These are phyloP conservation scores for Klebsormidium nitens DNA, from an alignment of 139 green algal genomes.

Conservation along the genomic window DNA sequence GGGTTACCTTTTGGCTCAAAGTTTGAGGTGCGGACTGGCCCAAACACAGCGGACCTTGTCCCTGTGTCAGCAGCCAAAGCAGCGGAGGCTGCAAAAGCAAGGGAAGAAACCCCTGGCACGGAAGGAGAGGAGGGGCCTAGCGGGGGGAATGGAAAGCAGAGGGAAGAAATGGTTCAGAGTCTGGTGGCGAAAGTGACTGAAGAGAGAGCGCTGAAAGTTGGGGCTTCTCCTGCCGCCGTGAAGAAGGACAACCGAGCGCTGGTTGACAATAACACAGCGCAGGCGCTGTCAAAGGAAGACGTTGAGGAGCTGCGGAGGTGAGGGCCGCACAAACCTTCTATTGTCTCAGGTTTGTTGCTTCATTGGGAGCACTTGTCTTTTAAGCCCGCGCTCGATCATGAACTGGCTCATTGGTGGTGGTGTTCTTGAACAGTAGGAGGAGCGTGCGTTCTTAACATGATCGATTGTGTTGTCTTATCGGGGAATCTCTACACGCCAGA, in stretches of 20 bases:
- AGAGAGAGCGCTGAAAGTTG: not conserved
- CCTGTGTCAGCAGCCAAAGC: not conserved
- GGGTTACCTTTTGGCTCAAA: constrained; percentile 16
- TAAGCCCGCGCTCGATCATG: no score
- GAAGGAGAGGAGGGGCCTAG: no score
- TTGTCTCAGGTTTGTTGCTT: no score
- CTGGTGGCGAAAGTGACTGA: not conserved
- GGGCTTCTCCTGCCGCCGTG: not conserved
- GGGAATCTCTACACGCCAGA: no score
- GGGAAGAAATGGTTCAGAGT: not conserved
- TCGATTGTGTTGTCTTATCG: no score
- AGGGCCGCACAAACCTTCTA: no score
- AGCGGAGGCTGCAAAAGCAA: not conserved
- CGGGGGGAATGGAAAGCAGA: not conserved
- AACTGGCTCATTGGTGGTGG: no score
- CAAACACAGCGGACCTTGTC: not conserved
- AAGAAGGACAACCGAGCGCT: constrained; percentile 39
- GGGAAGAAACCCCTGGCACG: no score
- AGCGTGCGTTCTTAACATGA: no score
- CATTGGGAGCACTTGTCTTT: no score
- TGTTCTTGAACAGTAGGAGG: no score
- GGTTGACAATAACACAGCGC: constrained; percentile 41
- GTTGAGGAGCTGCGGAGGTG: constrained; percentile 32
- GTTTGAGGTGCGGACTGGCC: constrained; percentile 15
- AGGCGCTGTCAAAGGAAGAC: constrained; percentile 37